These are phyloP conservation scores for Fusarium sp. DNA, from an alignment of 2,329 filamentous ascomycete genomes.

Conservation along the genomic window DNA sequence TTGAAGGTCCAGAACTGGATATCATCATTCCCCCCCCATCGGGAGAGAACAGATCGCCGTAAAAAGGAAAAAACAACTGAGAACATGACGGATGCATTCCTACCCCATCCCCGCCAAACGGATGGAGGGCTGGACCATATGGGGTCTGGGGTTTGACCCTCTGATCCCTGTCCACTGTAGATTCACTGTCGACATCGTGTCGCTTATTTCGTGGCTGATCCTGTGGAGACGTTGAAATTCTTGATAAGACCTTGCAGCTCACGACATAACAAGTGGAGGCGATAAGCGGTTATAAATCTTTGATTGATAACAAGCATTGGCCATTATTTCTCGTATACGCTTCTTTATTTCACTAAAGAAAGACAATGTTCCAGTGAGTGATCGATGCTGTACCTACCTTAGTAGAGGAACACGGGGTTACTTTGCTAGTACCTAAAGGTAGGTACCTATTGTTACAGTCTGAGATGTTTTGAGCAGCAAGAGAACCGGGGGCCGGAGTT, in stretches of 20 bases:
- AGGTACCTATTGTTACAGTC: not conserved
- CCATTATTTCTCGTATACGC: not conserved
- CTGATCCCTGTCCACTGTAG: conserved; percentile 23
- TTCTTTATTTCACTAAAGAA: not conserved
- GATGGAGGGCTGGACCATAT: conserved; percentile 15
- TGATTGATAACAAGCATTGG: conserved; percentile 21
- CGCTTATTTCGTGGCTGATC: conserved; percentile 16
- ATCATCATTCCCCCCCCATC: conserved; percentile 1
- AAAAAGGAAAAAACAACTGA: not conserved
- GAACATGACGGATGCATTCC: conserved; percentile 24
- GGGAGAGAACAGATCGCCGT: conserved; percentile 25
- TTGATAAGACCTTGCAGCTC: conserved; percentile 14
- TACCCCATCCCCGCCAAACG: conserved; percentile 21
- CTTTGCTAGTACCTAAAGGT: no score
- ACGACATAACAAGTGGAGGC: conserved; percentile 17
- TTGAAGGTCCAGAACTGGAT: not conserved
- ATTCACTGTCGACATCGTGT: conserved; percentile 5
- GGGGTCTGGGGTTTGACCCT: conserved; percentile 27
- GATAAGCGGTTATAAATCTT: conserved; percentile 5
- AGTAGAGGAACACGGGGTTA: not conserved
- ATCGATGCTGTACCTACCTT: not conserved
- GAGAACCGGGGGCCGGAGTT: not conserved
- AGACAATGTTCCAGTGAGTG: not conserved
- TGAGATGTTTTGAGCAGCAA: not conserved
- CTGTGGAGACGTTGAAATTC: not conserved